These are phyloP conservation scores for Cicer yamashitae DNA, from an alignment of 306 rosid species.

Conservation along the genomic window DNA sequence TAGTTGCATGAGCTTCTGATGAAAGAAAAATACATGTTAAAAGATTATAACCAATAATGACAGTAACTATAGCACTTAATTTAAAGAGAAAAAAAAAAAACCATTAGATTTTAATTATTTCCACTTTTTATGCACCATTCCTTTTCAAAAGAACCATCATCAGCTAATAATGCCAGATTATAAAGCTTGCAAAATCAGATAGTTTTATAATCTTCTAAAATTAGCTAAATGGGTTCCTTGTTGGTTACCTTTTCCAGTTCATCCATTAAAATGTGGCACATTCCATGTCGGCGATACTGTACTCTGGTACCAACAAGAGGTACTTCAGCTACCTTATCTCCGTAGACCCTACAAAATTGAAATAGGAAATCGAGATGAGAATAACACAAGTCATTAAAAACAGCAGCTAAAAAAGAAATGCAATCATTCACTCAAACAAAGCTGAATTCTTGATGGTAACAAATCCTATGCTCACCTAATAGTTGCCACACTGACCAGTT, in stretches of 20 bases:
- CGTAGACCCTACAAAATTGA: conserved; percentile 64
- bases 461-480: conserved; percentile 64
- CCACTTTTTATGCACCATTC: too few species aligned
- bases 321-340: conserved; percentile 83
- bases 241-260: conserved; percentile 80
- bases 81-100: neutral
- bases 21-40: conserved; percentile 30
- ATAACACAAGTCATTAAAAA: conserved; percentile 27
- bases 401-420: conserved; percentile 23
- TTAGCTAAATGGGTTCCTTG: neutral
- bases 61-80: neutral
- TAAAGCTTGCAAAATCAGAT: neutral
- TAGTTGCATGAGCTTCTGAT: conserved; percentile 70
- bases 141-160: conserved; percentile 7
- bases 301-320: conserved; percentile 84
- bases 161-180: conserved; percentile 1
- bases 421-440: conserved; percentile 27
- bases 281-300: conserved; percentile 81
- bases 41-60: conserved; percentile 4
- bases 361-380: conserved; percentile 27
- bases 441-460: conserved; percentile 1
- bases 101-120: neutral
- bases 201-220: neutral
- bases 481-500: conserved; percentile 77
- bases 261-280: conserved; percentile 81